Base-by-base conservation (phyloP, 108 stramenopile genomes). In the Fragilaria crotonensis region DNA sequence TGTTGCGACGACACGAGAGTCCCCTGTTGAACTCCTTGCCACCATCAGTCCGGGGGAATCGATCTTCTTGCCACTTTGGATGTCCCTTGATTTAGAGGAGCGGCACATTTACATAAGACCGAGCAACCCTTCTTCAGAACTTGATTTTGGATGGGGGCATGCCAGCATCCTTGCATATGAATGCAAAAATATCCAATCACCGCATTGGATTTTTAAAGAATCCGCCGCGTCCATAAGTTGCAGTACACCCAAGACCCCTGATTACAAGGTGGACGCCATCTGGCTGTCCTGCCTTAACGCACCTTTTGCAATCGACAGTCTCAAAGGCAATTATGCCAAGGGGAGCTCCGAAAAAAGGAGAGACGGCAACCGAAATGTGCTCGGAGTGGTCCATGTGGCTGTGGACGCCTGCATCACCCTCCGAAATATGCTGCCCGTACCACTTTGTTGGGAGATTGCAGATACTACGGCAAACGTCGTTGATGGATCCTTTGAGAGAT, bases 21-120 rank as follows among this genome's bases (percentile, higher is more conserved):
- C 55, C 21, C 25, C 46, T 21, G 44, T 56, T 5, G 54, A 56
- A 56, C 7, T 50, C 7, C 5, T 50, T 7, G 49, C 17, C 20
- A 50, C 9, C 49, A 9, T 23, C 7, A 19, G 26, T 22, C 59
- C 73, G 18, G 62, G 58, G 11, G 26, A 26, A 14, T 58, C 69
- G 19, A 77, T 68, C 47, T 84, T 57, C 45, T 33, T 84, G 48
- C 82, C 82, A 23, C 62, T 84, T 5, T 84, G 82, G 82, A 54
- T 79, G 21, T 68, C 59, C 2, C 31, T 84, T 47, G 58, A 63
- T 23, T 62, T 68, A 19, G 67, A 72, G 33, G 57, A 56, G 21
- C 49, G 57, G 14, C 32, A 48, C 25, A 56, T 81, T 32, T 66
- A 48, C 33, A 70, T 78, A 3, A 57, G 74, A 22, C 78, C 78